These are phyloP conservation scores for Wickerhamiella hasegawae DNA, from an alignment of 805 yeast genomes.

Conservation along the genomic window DNA sequence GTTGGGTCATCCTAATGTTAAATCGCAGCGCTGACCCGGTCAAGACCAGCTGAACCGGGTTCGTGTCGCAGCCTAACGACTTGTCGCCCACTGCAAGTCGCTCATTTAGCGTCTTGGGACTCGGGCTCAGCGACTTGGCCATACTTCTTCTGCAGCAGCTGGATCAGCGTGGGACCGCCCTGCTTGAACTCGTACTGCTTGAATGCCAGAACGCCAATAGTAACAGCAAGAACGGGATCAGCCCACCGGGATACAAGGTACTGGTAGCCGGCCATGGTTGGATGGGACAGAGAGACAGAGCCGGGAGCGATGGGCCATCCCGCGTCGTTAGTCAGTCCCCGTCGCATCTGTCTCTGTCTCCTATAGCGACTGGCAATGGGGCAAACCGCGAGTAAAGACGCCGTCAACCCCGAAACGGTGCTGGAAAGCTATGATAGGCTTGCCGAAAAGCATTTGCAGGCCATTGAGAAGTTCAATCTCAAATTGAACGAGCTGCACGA, in stretches of 20 bases:
- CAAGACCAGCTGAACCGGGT: no score
- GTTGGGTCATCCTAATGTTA: no score
- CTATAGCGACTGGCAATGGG: no score
- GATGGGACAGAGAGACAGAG: no score
- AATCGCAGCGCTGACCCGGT: no score
- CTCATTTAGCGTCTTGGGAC: not conserved
- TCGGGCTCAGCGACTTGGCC: not conserved
- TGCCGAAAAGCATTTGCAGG: not conserved
- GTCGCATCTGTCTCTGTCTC: no score
- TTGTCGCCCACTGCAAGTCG: no score
- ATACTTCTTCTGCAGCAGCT: slow-evolving; percentile 8
- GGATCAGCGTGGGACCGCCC: slow-evolving; percentile 13
- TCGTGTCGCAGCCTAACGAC: no score
- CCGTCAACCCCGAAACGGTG: not conserved
- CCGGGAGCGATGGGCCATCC: no score
- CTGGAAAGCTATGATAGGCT: not conserved
- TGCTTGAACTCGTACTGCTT: slow-evolving; percentile 15
- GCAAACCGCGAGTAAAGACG: no score
- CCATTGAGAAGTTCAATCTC: not conserved
- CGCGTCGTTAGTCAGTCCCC: no score
- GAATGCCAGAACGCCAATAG: slow-evolving; percentile 12
- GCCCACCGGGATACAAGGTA: slow-evolving; percentile 13
- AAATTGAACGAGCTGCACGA: not conserved
- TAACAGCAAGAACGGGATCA: slow-evolving; percentile 14
- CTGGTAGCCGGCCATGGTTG: slow-evolving; percentile 7